Percentiles rank a stretch among this genome's conserved stretches.
These are phyloP conservation scores for Ascochyta clinopodiicola DNA, from an alignment of 2,329 filamentous ascomycete genomes.

Conservation along the genomic window DNA sequence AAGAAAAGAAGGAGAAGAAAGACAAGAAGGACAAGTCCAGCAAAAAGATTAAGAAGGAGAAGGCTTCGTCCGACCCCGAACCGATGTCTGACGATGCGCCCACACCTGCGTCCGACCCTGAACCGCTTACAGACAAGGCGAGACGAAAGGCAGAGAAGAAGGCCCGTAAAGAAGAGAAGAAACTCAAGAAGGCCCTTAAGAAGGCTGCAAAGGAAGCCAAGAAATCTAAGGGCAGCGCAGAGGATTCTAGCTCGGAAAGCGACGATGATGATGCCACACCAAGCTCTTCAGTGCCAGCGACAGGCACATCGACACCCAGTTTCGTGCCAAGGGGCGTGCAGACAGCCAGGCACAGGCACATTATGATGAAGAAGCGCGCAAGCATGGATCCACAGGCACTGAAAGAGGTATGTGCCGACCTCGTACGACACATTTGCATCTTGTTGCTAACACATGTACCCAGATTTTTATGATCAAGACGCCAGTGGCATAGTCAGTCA, in stretches of 20 bases:
- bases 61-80: conserved; percentile 31
- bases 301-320: conserved; percentile 56
- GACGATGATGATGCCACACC: conserved; percentile 40
- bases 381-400: conserved; percentile 81
- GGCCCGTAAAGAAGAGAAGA: conserved; percentile 53
- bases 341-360: conserved; percentile 79
- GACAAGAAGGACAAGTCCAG: conserved; percentile 31
- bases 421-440: neutral
- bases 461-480: conserved; percentile 50
- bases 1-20: conserved; percentile 41
- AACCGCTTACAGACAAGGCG: conserved; percentile 53
- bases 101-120: conserved; percentile 24
- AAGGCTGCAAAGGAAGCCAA: conserved; percentile 53
- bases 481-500: conserved; percentile 18
- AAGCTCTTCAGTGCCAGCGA: conserved; percentile 42
- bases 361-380: conserved; percentile 86
- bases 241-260: conserved; percentile 37
- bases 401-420: conserved; percentile 71
- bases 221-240: conserved; percentile 30
- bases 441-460: conserved; percentile 17
- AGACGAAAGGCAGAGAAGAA: conserved; percentile 52
- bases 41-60: conserved; percentile 37
- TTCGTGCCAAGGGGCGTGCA: conserved; percentile 66
- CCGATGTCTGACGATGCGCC: conserved; percentile 26
- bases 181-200: conserved; percentile 57